phyloP scores from a whole-genome alignment of 805 yeast species.

The Cyberlindnera americana region DNA sequence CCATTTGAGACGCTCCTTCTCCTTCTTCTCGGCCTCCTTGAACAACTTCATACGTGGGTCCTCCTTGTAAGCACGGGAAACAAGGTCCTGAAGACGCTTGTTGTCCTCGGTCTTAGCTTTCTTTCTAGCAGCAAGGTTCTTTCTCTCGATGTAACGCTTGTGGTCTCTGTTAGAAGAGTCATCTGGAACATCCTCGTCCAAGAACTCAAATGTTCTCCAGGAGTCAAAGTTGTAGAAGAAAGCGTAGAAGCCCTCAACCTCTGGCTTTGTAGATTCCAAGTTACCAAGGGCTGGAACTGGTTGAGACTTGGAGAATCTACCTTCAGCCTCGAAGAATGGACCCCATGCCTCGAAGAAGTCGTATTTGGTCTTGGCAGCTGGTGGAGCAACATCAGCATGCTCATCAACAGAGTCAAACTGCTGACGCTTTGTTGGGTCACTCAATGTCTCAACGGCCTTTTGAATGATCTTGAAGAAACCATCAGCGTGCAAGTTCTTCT shows the following conservation, averaged over 20 bases:
- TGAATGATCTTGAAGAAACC: constrained; percentile 97
- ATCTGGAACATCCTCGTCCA: constrained; percentile 99
- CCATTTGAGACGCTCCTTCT: constrained; percentile 94
- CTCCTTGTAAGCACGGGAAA: constrained; percentile 82
- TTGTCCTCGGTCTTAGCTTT: constrained; percentile 97
- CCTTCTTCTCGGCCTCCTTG: constrained; percentile 93
- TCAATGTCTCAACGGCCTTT: constrained; percentile 88
- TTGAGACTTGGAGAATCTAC: constrained; percentile 86
- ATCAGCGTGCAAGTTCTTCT: constrained; percentile 85
- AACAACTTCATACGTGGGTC: constrained; percentile 94
- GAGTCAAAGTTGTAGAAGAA: constrained; percentile 95
- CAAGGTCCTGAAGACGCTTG: constrained; percentile 79
- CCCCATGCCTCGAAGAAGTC: constrained; percentile 93
- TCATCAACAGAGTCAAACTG: constrained; percentile 96
- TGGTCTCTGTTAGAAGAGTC: constrained; percentile 99
- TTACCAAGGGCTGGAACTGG: constrained; percentile 86
- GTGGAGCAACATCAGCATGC: constrained; percentile 80
- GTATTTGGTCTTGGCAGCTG: constrained; percentile 57
- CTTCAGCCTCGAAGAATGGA: constrained; percentile 86
- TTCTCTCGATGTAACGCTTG: constrained; percentile 97
- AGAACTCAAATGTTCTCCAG: constrained; percentile 97
- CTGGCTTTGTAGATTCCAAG: constrained; percentile 62
- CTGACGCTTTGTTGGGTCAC: constrained; percentile 81
- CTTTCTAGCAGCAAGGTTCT: constrained; percentile 93
- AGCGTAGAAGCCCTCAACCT: constrained; percentile 82